Conservation (phyloP, 352 stramenopile genomes). For the Globisporangium solare region DNA sequence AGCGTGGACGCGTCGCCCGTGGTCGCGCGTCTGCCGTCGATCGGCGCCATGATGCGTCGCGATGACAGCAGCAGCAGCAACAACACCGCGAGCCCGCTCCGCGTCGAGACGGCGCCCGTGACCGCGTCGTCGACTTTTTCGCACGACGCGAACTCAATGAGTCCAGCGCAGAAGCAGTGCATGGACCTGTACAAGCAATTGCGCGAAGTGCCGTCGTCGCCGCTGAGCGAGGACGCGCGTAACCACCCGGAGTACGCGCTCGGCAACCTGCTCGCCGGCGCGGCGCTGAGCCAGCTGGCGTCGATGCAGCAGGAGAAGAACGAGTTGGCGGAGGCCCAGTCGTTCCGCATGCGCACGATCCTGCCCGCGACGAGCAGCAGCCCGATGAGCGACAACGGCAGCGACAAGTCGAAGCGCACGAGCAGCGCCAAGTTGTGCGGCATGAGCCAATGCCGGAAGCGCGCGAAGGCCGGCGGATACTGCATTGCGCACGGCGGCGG, state of each 20-base stretch:
- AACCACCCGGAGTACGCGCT: slow-evolving; percentile 26
- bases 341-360: slow-evolving; percentile 19
- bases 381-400: slow-evolving; percentile 9
- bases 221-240: slow-evolving; percentile 13
- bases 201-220: slow-evolving; percentile 22
- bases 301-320: slow-evolving; percentile 23
- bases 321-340: slow-evolving; percentile 1
- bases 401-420: slow-evolving; percentile 40
- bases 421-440: slow-evolving; percentile 77
- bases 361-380: slow-evolving; percentile 13
- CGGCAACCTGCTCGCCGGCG: slow-evolving; percentile 42
- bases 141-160: slow-evolving; percentile 27
- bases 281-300: slow-evolving; percentile 43
- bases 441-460: slow-evolving; percentile 68
- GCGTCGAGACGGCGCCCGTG: slow-evolving; percentile 3
- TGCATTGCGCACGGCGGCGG: slow-evolving; percentile 81
- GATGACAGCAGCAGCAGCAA: slow-evolving; percentile 16
- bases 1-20: slow-evolving; percentile 22
- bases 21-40: slow-evolving; percentile 50
- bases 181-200: slow-evolving; percentile 66
- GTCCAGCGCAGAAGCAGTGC: slow-evolving; percentile 54
- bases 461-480: slow-evolving; percentile 73
- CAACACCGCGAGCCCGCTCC: slow-evolving; percentile 10
- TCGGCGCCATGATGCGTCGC: slow-evolving; percentile 63
- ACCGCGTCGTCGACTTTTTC: background rate